phyloP scores from a whole-genome alignment of 148 eudicot genomes.

The Vaccinium darrowii region DNA sequence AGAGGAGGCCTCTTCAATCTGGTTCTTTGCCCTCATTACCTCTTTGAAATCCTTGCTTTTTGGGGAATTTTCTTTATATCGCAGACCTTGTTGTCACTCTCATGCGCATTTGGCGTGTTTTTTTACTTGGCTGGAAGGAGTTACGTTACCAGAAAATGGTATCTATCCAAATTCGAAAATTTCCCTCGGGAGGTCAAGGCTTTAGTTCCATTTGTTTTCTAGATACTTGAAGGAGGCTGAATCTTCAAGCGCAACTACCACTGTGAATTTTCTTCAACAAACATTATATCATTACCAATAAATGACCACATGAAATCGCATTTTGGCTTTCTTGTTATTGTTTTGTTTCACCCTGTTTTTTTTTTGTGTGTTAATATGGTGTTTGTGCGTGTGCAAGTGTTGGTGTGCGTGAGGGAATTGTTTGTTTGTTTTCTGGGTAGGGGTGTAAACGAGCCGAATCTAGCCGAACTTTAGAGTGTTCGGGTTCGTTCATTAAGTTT shows the following conservation, averaged over 20 bases:
- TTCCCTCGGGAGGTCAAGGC: conserved; percentile 41
- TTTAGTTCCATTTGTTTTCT: conserved; percentile 40
- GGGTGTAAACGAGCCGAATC: neutral
- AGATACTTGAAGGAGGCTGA: neutral
- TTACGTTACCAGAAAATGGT: conserved; percentile 40
- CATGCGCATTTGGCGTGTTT: neutral
- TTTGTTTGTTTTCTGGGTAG: neutral
- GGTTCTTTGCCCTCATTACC: conserved; percentile 46
- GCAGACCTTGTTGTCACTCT: conserved; percentile 26
- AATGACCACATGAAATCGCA: neutral
- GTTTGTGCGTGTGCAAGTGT: neutral
- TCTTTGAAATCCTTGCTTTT: conserved; percentile 36
- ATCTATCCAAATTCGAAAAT: conserved; percentile 34
- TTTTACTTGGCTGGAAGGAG: conserved; percentile 39
- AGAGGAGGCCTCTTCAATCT: conserved; percentile 38
- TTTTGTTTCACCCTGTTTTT: neutral
- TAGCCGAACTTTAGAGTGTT: too few species aligned
- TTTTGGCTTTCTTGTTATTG: neutral
- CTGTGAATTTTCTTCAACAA: neutral
- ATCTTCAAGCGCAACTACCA: conserved; percentile 2
- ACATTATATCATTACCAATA: too few species aligned
- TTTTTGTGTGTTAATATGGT: neutral
- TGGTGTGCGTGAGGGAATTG: neutral
- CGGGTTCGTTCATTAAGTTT: too few species aligned
- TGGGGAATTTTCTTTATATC: conserved; percentile 29